Evolutionary conservation across 306 rosid species (phyloP).

Genomic region (Lablab purpureus): DNA sequence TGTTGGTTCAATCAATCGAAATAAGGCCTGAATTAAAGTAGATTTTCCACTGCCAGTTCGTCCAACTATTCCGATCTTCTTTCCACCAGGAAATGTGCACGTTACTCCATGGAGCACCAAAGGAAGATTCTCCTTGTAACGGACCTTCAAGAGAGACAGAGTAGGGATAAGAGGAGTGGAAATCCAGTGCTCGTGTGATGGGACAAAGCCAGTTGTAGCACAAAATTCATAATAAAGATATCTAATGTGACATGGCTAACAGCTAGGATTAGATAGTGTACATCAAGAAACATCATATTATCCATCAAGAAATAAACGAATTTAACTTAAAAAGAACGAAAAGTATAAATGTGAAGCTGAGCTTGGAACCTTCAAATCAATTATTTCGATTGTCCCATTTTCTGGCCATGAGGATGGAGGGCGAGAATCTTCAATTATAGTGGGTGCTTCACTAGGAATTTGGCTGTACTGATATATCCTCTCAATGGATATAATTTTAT

Average conservation of each 20-base stretch:
- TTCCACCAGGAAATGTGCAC: conserved; percentile 91
- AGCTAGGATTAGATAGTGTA: conserved; percentile 20
- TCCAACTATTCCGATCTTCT: conserved; percentile 96
- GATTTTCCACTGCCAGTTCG: conserved; percentile 99
- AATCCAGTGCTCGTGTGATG: background rate
- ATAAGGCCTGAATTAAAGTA: conserved; percentile 93
- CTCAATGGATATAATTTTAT: conserved; percentile 93
- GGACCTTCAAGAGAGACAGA: conserved; percentile 63
- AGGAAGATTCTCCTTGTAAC: conserved; percentile 97
- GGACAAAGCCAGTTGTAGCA: conserved; percentile 22
- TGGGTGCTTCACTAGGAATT: conserved; percentile 90
- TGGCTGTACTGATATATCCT: conserved; percentile 98
- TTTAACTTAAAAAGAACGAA: background rate
- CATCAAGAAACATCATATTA: conserved; percentile 4
- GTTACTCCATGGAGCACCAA: conserved; percentile 86
- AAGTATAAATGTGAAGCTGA: conserved; percentile 26
- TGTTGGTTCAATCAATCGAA: conserved; percentile 88
- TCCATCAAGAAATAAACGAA: background rate
- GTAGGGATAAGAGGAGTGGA: background rate
- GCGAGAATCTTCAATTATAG: conserved; percentile 74
- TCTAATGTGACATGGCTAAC: background rate
- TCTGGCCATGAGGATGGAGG: conserved; percentile 93
- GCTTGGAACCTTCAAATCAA: conserved; percentile 74
- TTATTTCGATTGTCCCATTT: conserved; percentile 74
- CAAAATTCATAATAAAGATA: conserved; percentile 18